Evolutionary conservation across 345 rosid species (phyloP), one percentile per base, ranked within the genome.

Genomic region (Psidium friedrichsthalianum): DNA sequence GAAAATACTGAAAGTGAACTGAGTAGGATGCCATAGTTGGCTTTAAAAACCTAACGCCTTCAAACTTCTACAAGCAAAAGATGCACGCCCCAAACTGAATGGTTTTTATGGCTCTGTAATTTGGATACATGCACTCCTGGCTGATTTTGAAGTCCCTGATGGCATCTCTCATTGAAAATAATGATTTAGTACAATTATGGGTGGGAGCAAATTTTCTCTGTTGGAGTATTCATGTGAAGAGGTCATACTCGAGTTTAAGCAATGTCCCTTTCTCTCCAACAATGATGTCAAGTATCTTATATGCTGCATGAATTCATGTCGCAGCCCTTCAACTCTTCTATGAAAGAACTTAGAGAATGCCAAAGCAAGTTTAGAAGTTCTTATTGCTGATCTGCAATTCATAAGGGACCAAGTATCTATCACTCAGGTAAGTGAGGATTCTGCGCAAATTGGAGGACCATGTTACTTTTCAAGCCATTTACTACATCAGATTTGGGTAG

Each of bases 91-190:
- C 76, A 64, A 64, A 29, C 44, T 29, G 76, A 29, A 29, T 29
- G 76, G 76, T 64, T 64, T 64, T 16, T 64, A 16, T 64, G 76
- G 54, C 40, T 27, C 47, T 56, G 69, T 82, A 47, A 84, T 82
- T 74, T 83, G 51, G 29, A 78, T 69, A 42, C 92, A 94, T 97
- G 89, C 93, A 27, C 97, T 96, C 83, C 57, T 95, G 85, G 92
- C 98, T 81, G 99, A 98, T 91, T 95, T 96, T 92, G 99, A 93
- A 90, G 98, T 95, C 56, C 94, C 95, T 82, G 99, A 98, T 92
- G 98, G 98, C 91, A 95, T 96, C 98, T 89, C 42, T 87, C 85
- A 91, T 96, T 86, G 93, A 93, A 86, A 94, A 95, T 84, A 83
- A 88, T 4, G 98, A 94, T 86, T 94, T 95, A 2, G 98, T 98